Evolutionary conservation across 139 green algal species (phyloP).

Genomic region (Chlamydomonas sphaeroides): DNA sequence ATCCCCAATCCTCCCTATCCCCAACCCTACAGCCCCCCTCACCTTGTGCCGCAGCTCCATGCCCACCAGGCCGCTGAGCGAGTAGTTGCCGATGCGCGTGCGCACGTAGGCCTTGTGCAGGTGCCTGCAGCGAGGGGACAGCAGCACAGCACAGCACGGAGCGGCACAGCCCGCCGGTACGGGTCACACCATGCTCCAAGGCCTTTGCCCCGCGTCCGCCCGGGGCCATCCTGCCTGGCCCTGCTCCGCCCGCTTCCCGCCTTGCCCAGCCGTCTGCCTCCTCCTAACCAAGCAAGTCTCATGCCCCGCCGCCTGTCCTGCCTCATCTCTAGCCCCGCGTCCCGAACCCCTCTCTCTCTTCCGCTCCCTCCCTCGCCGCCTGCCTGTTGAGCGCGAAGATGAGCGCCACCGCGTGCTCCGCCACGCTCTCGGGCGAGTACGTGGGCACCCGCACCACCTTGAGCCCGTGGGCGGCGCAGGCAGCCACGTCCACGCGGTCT

Average conservation of each 20-base stretch:
- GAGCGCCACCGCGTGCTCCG: constrained; percentile 81
- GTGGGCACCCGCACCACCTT: constrained; percentile 77
- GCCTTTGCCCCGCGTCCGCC: too few species aligned
- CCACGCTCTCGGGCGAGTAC: constrained; percentile 79
- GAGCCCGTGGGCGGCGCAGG: constrained; percentile 54
- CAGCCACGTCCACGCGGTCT: constrained; percentile 74
- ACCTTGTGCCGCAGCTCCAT: constrained; percentile 63
- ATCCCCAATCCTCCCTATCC: too few species aligned
- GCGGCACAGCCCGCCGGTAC: too few species aligned
- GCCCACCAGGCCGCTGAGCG: constrained; percentile 81
- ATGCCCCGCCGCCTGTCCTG: constrained; percentile 7
- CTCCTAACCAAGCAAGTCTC: too few species aligned
- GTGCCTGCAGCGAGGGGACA: too few species aligned
- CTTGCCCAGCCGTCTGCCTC: too few species aligned
- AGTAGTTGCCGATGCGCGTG: constrained; percentile 77
- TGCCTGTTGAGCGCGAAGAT: constrained; percentile 75
- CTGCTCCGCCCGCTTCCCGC: too few species aligned
- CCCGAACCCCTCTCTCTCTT: too few species aligned
- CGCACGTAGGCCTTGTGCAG: constrained; percentile 65
- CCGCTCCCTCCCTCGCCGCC: neutral
- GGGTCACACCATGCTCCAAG: too few species aligned
- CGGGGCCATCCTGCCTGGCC: too few species aligned
- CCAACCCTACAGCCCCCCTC: too few species aligned
- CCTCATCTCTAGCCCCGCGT: neutral
- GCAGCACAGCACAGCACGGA: too few species aligned